Percentiles rank a stretch among this genome's conserved stretches.
Conservation (phyloP, 2,329 filamentous ascomycete species). For the Raffaelea arxii region DNA sequence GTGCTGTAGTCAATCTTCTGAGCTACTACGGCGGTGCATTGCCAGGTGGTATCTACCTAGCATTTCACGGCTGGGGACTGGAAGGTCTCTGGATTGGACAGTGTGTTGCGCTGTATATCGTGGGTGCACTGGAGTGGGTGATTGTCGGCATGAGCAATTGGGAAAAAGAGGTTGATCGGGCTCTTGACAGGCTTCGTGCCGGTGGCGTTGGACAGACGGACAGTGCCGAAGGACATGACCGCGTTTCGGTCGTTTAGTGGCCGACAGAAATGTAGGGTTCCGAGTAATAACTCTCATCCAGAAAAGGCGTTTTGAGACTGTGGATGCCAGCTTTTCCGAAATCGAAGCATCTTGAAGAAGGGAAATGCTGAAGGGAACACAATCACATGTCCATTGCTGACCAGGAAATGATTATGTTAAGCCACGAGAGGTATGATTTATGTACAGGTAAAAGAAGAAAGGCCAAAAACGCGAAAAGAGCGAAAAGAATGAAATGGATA, state of each 20-base stretch:
- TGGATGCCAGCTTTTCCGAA: no score
- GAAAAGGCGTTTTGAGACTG: no score
- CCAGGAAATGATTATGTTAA: background rate
- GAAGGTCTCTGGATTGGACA: constrained; percentile 76
- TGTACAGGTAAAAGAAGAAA: background rate
- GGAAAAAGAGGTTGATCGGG: constrained; percentile 62
- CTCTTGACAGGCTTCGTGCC: constrained; percentile 60
- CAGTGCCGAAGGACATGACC: no score
- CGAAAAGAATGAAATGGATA: background rate
- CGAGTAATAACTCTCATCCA: no score
- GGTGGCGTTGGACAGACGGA: constrained; percentile 13
- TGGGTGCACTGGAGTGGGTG: constrained; percentile 68
- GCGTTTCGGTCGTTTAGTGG: no score
- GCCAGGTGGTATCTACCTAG: constrained; percentile 73
- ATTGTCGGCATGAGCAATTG: constrained; percentile 72
- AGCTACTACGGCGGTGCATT: constrained; percentile 78
- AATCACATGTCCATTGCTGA: background rate
- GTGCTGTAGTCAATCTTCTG: constrained; percentile 69
- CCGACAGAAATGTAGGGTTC: no score
- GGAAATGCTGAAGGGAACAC: no score
- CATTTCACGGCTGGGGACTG: constrained; percentile 78
- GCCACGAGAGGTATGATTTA: background rate
- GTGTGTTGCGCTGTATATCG: constrained; percentile 70
- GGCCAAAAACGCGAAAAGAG: background rate
- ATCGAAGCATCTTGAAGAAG: no score